Conservation (phyloP, 2,329 filamentous ascomycete species). For the Monosporascus sp. region DNA sequence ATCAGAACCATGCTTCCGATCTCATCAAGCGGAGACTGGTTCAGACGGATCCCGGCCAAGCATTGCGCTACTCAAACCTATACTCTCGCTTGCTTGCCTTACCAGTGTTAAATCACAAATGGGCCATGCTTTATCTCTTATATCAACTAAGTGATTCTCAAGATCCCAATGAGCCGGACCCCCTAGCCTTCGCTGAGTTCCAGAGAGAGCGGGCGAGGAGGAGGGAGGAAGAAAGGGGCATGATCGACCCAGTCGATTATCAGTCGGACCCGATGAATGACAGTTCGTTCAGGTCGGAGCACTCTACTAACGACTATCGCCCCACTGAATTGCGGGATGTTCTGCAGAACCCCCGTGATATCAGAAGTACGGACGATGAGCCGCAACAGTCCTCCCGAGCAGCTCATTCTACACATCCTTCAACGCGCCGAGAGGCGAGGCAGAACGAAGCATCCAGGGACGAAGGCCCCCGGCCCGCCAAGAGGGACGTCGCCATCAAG, state of each 20-base stretch:
- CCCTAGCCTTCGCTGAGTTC: conserved; percentile 25
- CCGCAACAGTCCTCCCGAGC: conserved; percentile 3
- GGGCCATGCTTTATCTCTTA: conserved; percentile 90
- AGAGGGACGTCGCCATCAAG: conserved; percentile 50
- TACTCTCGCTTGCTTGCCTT: conserved; percentile 86
- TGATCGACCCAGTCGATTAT: neutral
- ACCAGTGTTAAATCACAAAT: conserved; percentile 90
- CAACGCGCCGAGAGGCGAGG: conserved; percentile 21
- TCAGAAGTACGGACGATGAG: conserved; percentile 15
- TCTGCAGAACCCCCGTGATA: conserved; percentile 22
- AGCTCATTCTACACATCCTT: conserved; percentile 3
- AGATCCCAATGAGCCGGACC: conserved; percentile 45
- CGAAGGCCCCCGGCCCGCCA: conserved; percentile 19
- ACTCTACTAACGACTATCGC: conserved; percentile 14
- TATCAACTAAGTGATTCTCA: conserved; percentile 73
- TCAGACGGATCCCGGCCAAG: conserved; percentile 70
- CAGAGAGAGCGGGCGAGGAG: conserved; percentile 20
- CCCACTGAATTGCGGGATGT: conserved; percentile 25
- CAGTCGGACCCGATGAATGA: conserved; percentile 13
- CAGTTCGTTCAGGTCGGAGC: conserved; percentile 8
- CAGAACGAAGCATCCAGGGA: conserved; percentile 20
- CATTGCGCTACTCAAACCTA: conserved; percentile 81
- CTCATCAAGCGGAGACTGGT: conserved; percentile 86
- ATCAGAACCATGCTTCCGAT: conserved; percentile 88
- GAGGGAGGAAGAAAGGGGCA: conserved; percentile 7